A percentile compares a stretch with the other conserved stretches of the same genome.
phyloP scores from a whole-genome alignment of 768 basidiomycete genomes.

The Agrocybe praecox region DNA sequence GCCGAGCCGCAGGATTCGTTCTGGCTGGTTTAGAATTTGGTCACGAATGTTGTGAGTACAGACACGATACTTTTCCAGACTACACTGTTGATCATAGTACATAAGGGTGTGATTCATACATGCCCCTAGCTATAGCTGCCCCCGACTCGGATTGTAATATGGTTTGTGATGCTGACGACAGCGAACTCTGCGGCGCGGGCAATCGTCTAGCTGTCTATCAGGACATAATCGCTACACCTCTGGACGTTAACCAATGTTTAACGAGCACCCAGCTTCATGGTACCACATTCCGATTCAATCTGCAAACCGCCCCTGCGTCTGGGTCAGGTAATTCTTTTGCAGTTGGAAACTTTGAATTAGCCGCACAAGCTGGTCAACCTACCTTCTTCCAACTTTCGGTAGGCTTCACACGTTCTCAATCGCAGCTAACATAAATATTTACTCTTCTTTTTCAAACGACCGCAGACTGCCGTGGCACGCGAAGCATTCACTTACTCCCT shows the following conservation, averaged over 20 bases:
- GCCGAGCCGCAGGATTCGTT: slow-evolving; percentile 9
- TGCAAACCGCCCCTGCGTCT: neutral
- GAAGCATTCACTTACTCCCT: neutral
- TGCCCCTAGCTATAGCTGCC: slow-evolving; percentile 6
- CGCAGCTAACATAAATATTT: neutral
- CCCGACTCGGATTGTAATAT: slow-evolving; percentile 16
- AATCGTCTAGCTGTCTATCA: slow-evolving; percentile 19
- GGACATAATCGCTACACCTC: slow-evolving; percentile 9
- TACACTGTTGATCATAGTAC: neutral
- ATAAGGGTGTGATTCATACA: slow-evolving; percentile 18
- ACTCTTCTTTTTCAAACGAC: neutral
- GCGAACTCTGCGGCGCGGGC: slow-evolving; percentile 17
- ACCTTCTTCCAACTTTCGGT: slow-evolving; percentile 2
- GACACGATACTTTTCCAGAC: neutral
- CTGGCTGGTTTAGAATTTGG: slow-evolving; percentile 20
- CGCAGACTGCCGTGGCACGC: neutral
- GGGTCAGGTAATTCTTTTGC: neutral
- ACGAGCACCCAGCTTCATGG: neutral
- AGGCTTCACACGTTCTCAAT: neutral
- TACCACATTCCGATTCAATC: neutral
- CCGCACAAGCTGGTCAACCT: neutral
- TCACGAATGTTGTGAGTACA: slow-evolving; percentile 15
- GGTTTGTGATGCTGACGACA: slow-evolving; percentile 9
- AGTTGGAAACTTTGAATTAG: neutral
- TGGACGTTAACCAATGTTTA: slow-evolving; percentile 9